A percentile compares a stretch with the other conserved stretches of the same genome.
phyloP scores from a whole-genome alignment of 768 basidiomycete species.

The Tricholoma terreum region DNA sequence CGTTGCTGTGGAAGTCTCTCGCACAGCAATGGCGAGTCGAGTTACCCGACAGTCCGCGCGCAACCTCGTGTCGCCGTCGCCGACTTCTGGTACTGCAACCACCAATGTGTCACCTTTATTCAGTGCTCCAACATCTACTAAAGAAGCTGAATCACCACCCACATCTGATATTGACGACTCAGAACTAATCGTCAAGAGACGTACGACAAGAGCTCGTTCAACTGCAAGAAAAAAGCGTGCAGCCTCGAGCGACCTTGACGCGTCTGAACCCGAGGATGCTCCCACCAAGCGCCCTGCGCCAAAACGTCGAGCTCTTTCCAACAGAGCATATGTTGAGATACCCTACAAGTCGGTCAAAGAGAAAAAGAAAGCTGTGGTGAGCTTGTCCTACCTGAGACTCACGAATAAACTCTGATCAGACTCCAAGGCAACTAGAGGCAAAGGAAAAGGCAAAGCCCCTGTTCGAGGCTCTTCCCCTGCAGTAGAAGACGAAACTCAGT shows the following conservation, averaged over 20 bases:
- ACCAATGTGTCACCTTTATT: conserved; percentile 49
- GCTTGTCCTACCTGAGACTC: neutral
- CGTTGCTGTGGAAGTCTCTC: neutral
- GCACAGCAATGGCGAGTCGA: conserved; percentile 30
- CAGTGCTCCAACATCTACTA: conserved; percentile 43
- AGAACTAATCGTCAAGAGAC: conserved; percentile 16
- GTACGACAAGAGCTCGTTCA: conserved; percentile 12
- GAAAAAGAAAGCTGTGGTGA: conserved; percentile 24
- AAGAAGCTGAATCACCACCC: conserved; percentile 46
- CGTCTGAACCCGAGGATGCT: conserved; percentile 19
- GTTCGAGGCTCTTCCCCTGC: conserved; percentile 22
- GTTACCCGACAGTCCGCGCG: conserved; percentile 33
- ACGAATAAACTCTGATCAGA: neutral
- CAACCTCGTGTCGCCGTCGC: conserved; percentile 26
- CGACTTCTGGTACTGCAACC: conserved; percentile 40
- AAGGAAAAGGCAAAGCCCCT: conserved; percentile 36
- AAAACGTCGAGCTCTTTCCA: conserved; percentile 36
- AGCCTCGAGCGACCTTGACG: conserved; percentile 21
- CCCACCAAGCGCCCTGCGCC: conserved; percentile 23
- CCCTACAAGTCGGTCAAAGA: conserved; percentile 16
- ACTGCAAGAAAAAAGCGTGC: conserved; percentile 20
- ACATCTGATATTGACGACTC: conserved; percentile 46
- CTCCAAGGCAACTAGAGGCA: conserved; percentile 21
- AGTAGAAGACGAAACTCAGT: conserved; percentile 27
- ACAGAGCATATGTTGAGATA: conserved; percentile 34